Evolutionary conservation across 371 early-diverging fungal genomes (phyloP), one percentile per base, ranked within the genome.

Genomic region (Modicella reniformis): DNA sequence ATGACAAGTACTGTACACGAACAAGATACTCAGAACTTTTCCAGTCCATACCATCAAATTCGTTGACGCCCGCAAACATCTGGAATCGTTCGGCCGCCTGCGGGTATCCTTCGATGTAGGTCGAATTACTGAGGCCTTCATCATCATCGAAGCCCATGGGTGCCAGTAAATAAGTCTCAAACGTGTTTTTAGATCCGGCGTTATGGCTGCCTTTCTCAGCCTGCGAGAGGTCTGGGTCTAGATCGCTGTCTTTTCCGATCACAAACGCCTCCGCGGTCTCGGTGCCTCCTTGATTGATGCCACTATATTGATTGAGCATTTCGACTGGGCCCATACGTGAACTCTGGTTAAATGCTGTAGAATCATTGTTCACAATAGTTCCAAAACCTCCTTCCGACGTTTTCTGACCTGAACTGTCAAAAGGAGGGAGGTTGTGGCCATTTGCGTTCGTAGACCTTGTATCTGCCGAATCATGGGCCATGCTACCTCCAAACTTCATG

Each of bases 1-100:
- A 40, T 21, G 13, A 57, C 23, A 5, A n/a, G 21, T 21, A 41
- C 10, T 21, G 15, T 8, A 8, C 9, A 26, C 2, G 23, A 40
- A n/a, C 9, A 3, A 51, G 21, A 23, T 32, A 19, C 29, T 37
- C n/a, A n/a, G n/a, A n/a, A n/a, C n/a, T n/a, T n/a, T n/a, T n/a
- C n/a, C n/a, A n/a, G n/a, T n/a, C n/a, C n/a, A n/a, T 53, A 81
- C 81, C 79, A 60, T 81, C 81, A 52, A 81, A 81, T 37, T 77
- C 79, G 10, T 72, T 69, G 59, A 74, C 71, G 9, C 75, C 72
- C 7, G 74, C 72, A 72, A 75, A 75, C 8, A 70, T 73, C 52
- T 72, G 80, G 57, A 79, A 70, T 9, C 67, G 52, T 37, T 72
- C 73, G 4, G 70, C 80, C 30, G 73, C 74, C 32, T 70, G 70